phyloP scores from a whole-genome alignment of 305 asterid species.

The Solanum hybrid region DNA sequence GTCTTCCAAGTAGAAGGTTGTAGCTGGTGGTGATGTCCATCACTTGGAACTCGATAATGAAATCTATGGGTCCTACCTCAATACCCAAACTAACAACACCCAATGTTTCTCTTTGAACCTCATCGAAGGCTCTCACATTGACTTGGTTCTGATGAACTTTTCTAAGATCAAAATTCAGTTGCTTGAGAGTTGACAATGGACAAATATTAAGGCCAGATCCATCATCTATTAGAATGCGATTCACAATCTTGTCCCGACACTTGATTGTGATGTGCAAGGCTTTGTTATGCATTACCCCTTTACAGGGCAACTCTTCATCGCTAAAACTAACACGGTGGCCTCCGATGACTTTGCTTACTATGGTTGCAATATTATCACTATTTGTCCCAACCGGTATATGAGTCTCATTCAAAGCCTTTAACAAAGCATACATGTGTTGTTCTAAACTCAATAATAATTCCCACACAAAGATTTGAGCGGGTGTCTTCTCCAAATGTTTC shows the following conservation, averaged over 20 bases:
- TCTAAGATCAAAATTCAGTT: neutral
- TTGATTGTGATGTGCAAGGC: neutral
- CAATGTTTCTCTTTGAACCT: neutral
- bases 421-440: neutral
- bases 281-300: neutral
- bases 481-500: neutral
- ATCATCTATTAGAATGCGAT: neutral
- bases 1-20: neutral
- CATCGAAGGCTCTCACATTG: neutral
- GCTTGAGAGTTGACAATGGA: neutral
- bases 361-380: neutral
- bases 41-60: neutral
- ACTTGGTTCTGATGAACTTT: neutral
- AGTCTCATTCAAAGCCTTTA: neutral
- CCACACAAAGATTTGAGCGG: neutral
- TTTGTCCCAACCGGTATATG: neutral
- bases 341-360: neutral
- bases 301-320: neutral
- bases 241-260: neutral
- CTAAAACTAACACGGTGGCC: neutral
- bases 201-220: neutral
- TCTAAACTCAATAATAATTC: neutral
- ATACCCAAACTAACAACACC: neutral
- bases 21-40: neutral
- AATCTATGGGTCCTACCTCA: neutral